phyloP scores from a whole-genome alignment of 108 stramenopile genomes.

The Chaetoceros muelleri region DNA sequence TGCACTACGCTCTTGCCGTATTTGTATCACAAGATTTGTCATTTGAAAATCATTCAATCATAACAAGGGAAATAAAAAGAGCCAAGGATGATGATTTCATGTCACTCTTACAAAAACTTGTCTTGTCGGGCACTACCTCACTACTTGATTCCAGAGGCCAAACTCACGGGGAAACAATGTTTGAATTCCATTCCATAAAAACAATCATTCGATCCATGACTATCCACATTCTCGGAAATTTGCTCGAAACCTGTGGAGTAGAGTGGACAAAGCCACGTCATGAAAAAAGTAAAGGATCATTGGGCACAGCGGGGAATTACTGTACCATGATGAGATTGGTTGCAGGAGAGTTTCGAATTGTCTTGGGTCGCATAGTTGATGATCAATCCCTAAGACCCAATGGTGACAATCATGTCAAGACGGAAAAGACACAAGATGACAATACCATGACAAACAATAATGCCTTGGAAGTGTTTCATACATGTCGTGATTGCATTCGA shows the following conservation, averaged over 20 bases:
- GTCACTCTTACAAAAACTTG: background rate
- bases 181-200: background rate
- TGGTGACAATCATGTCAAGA: background rate
- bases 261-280: background rate
- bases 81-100: no score
- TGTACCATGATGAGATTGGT: background rate
- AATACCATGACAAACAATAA: background rate
- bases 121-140: background rate
- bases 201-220: background rate
- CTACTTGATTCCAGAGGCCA: background rate
- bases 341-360: background rate
- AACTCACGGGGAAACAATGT: no score
- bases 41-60: no score
- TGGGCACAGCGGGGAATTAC: background rate
- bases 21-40: no score
- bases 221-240: background rate
- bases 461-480: no score
- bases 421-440: background rate
- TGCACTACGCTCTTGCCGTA: no score
- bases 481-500: no score
- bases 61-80: no score
- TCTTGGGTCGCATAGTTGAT: background rate
- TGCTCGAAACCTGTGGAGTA: background rate
- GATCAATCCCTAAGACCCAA: background rate
- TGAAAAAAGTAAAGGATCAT: background rate